phyloP scores from a whole-genome alignment of 208 protist species.

The Leishmania guyanensis region DNA sequence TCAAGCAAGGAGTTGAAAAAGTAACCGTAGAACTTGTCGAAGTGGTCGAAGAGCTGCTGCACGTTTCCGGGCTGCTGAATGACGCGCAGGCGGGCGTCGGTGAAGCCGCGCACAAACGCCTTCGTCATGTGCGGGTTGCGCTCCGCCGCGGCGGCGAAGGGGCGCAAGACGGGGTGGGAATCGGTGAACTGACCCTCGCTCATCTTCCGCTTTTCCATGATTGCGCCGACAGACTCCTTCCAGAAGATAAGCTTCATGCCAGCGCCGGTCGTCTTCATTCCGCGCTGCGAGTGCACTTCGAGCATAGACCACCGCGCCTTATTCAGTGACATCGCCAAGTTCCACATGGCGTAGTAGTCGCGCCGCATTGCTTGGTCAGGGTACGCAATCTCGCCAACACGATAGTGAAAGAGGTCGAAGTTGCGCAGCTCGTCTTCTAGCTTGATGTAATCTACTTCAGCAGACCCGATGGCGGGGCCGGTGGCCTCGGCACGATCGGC shows the following conservation, averaged over 20 bases:
- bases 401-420: slow-evolving; percentile 82
- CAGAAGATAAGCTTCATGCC: slow-evolving; percentile 91
- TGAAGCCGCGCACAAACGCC: slow-evolving; percentile 89
- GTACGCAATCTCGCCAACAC: slow-evolving; percentile 79
- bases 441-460: slow-evolving; percentile 82
- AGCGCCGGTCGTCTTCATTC: slow-evolving; percentile 89
- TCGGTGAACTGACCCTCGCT: slow-evolving; percentile 81
- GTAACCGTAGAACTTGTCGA: slow-evolving; percentile 92
- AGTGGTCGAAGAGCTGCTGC: slow-evolving; percentile 91
- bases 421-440: slow-evolving; percentile 81
- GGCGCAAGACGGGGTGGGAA: slow-evolving; percentile 83
- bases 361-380: slow-evolving; percentile 56
- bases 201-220: slow-evolving; percentile 74
- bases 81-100: slow-evolving; percentile 75
- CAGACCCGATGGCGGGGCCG: slow-evolving; percentile 37
- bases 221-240: slow-evolving; percentile 71
- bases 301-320: slow-evolving; percentile 92
- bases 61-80: slow-evolving; percentile 89
- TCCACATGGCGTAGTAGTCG: slow-evolving; percentile 89
- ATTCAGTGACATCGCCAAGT: slow-evolving; percentile 84
- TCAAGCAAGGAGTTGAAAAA: slow-evolving; percentile 90
- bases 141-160: slow-evolving; percentile 73
- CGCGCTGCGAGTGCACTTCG: slow-evolving; percentile 84
- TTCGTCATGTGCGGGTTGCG: slow-evolving; percentile 83
- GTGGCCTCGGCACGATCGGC: slow-evolving; percentile 45